Evolutionary conservation across 2,329 filamentous ascomycete genomes (phyloP).

Genomic region (Neocucurbitaria cava): DNA sequence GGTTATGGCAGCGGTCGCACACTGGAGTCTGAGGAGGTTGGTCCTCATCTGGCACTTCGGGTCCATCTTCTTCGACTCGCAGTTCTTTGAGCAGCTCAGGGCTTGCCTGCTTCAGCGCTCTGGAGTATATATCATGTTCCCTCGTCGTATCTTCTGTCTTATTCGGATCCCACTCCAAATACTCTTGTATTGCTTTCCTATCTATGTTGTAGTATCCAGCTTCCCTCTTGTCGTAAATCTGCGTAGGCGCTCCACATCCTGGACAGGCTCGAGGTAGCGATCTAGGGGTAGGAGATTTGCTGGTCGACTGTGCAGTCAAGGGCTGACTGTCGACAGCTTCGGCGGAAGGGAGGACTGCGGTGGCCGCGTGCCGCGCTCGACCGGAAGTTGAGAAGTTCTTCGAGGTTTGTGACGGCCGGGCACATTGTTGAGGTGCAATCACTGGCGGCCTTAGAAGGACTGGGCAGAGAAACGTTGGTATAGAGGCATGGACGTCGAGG

Average conservation of each 20-base stretch:
- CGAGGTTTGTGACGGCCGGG: constrained; percentile 4
- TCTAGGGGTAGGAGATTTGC: constrained; percentile 5
- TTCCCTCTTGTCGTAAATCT: constrained; percentile 61
- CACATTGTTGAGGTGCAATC: constrained; percentile 13
- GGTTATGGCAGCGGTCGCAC: constrained; percentile 86
- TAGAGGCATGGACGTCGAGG: constrained; percentile 29
- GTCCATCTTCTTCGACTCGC: constrained; percentile 29
- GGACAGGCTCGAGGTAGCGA: constrained; percentile 63
- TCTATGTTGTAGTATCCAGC: constrained; percentile 64
- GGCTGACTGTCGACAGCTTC: constrained; percentile 5
- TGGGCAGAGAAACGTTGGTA: constrained; percentile 46
- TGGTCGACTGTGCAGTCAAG: neutral
- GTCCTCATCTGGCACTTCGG: constrained; percentile 19
- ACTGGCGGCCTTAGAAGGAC: constrained; percentile 33
- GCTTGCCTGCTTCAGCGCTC: constrained; percentile 42
- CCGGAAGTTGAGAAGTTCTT: constrained; percentile 35
- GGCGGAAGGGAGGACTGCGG: constrained; percentile 10
- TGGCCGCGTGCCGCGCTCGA: constrained; percentile 23
- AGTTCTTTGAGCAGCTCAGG: constrained; percentile 38
- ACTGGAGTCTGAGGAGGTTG: constrained; percentile 59
- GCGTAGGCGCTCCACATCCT: constrained; percentile 68
- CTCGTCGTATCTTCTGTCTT: constrained; percentile 25
- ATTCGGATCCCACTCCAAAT: constrained; percentile 37
- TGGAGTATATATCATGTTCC: constrained; percentile 48
- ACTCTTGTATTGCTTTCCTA: constrained; percentile 56